Percentiles rank a stretch among this genome's conserved stretches.
Evolutionary conservation across 768 basidiomycete genomes (phyloP).

Genomic region (Amanita rimosa): DNA sequence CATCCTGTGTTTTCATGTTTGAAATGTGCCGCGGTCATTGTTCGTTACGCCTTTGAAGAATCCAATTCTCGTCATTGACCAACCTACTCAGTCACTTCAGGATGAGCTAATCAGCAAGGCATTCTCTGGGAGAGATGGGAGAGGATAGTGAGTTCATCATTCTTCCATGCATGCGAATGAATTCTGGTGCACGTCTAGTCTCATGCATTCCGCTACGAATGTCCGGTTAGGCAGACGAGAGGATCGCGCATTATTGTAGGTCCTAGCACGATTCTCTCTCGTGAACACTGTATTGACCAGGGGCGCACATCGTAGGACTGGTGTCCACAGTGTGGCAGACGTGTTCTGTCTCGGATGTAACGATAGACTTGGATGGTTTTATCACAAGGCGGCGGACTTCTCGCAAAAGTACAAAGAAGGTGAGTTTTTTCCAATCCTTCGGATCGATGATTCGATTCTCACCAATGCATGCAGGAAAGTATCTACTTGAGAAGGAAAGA

Average conservation of each 20-base stretch:
- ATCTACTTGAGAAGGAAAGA: conserved; percentile 69
- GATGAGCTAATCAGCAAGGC: conserved; percentile 81
- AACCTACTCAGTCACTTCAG: conserved; percentile 52
- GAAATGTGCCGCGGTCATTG: conserved; percentile 61
- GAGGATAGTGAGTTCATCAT: conserved; percentile 53
- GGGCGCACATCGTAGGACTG: too few species aligned
- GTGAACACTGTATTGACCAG: too few species aligned
- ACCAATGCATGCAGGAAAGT: conserved; percentile 49
- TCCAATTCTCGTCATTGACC: background rate
- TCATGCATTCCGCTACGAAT: conserved; percentile 72
- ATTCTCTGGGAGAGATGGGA: conserved; percentile 74
- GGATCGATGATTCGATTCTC: background rate
- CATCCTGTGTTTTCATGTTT: conserved; percentile 61
- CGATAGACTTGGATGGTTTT: conserved; percentile 74
- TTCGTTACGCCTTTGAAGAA: conserved; percentile 21
- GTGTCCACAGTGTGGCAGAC: conserved; percentile 76
- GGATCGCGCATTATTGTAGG: conserved; percentile 56
- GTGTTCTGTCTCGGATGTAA: conserved; percentile 72
- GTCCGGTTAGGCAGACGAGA: conserved; percentile 60
- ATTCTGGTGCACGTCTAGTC: conserved; percentile 23
- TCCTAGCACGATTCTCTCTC: background rate
- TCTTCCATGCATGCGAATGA: background rate
- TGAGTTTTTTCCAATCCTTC: conserved; percentile 18
- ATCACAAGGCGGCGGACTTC: conserved; percentile 65
- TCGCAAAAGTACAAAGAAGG: conserved; percentile 86